Evolutionary conservation across 176 grass and related monocot genomes (phyloP).

Genomic region (Ensete ventricosum): DNA sequence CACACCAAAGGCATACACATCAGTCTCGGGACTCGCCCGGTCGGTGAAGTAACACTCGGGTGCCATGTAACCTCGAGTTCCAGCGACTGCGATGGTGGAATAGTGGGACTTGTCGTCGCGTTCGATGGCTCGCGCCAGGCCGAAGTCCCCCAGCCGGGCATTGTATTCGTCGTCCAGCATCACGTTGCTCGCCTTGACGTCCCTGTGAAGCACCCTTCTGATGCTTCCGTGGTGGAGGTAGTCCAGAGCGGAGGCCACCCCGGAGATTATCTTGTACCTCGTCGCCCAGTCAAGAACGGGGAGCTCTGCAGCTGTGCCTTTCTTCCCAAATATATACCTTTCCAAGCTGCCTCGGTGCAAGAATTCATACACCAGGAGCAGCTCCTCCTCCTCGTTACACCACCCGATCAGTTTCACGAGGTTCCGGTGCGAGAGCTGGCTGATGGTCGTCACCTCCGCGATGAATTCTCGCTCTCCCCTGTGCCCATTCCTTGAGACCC

Average conservation of each 20-base stretch:
- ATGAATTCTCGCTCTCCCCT: constrained; percentile 45
- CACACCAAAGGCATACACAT: constrained; percentile 25
- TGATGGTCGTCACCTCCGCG: constrained; percentile 52
- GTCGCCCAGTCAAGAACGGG: constrained; percentile 40
- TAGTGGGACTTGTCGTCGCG: constrained; percentile 41
- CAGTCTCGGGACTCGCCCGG: constrained; percentile 41
- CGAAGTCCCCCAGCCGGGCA: constrained; percentile 45
- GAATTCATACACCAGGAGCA: constrained; percentile 49
- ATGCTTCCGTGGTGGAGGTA: constrained; percentile 55
- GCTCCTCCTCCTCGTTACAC: constrained; percentile 40
- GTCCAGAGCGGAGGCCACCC: constrained; percentile 44
- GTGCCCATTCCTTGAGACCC: constrained; percentile 12
- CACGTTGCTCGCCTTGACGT: constrained; percentile 61
- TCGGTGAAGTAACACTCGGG: constrained; percentile 57
- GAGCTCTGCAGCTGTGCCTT: not conserved
- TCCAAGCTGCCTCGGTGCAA: constrained; percentile 45
- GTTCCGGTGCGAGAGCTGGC: constrained; percentile 61
- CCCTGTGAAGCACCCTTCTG: constrained; percentile 37
- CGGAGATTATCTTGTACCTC: constrained; percentile 31
- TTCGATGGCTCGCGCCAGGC: constrained; percentile 41
- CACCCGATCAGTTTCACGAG: constrained; percentile 45
- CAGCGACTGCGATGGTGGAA: constrained; percentile 38
- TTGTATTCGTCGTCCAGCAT: constrained; percentile 43
- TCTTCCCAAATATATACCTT: constrained; percentile 20
- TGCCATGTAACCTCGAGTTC: constrained; percentile 48